Conservation (phyloP, 805 yeast genomes). For the Wickerhamiella brachini region DNA sequence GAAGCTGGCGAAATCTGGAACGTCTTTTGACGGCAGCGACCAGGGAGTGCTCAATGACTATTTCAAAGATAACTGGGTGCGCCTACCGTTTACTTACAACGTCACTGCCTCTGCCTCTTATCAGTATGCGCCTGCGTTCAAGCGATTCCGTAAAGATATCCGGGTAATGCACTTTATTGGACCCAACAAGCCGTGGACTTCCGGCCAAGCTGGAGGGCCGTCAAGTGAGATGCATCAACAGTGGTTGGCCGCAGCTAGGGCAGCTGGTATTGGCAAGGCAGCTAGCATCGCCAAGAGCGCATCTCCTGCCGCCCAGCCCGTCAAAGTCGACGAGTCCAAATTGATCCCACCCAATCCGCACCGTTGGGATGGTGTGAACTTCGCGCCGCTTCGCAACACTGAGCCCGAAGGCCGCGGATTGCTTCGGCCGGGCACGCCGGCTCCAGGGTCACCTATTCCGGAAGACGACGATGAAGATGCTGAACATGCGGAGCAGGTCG, state of each 20-base stretch:
- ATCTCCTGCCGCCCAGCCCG: background rate
- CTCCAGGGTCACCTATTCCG: background rate
- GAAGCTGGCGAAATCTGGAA: slow-evolving; percentile 19
- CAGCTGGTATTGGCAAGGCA: background rate
- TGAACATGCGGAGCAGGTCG: background rate
- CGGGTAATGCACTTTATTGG: slow-evolving; percentile 30
- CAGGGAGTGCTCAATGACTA: slow-evolving; percentile 78
- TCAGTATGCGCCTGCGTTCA: slow-evolving; percentile 59
- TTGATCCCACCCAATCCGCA: slow-evolving; percentile 13
- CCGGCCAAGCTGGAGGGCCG: background rate
- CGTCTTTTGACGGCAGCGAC: slow-evolving; percentile 76
- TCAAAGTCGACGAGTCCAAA: slow-evolving; percentile 2
- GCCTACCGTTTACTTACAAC: slow-evolving; percentile 69
- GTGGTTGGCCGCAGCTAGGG: slow-evolving; percentile 5
- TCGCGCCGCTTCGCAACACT: slow-evolving; percentile 13
- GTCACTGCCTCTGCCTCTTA: slow-evolving; percentile 55
- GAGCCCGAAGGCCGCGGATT: background rate
- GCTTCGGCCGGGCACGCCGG: slow-evolving; percentile 8
- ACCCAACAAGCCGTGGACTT: slow-evolving; percentile 27
- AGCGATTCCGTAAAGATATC: slow-evolving; percentile 34
- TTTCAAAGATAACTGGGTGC: slow-evolving; percentile 47
- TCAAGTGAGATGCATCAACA: slow-evolving; percentile 1
- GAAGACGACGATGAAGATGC: slow-evolving; percentile 4
- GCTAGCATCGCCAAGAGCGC: background rate
- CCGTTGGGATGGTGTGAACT: slow-evolving; percentile 15